These are phyloP conservation scores for Pyrenochaeta sp. DNA, from an alignment of 2,329 filamentous ascomycete genomes.

Conservation along the genomic window DNA sequence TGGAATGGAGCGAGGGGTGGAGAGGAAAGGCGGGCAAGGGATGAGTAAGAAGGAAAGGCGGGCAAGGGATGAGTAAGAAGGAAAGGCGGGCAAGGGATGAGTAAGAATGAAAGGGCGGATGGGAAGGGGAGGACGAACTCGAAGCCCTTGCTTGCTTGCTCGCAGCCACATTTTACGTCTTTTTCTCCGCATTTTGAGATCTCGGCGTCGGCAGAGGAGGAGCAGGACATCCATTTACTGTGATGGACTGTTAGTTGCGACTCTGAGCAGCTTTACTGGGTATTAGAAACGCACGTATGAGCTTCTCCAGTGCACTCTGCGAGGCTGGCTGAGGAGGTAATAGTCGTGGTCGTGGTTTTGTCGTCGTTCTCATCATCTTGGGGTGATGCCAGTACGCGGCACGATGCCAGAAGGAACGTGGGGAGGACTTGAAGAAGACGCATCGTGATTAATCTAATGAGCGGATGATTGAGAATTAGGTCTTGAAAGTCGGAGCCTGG, in stretches of 20 bases:
- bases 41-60: too few species aligned
- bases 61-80: neutral
- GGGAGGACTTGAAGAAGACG: neutral
- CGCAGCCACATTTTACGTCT: constrained; percentile 21
- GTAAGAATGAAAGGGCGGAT: neutral
- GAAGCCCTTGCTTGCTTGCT: constrained; percentile 17
- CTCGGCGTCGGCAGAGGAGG: constrained; percentile 13
- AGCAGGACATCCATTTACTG: constrained; percentile 25
- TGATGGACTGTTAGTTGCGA: neutral
- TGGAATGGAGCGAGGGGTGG: neutral
- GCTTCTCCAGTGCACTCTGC: constrained; percentile 8
- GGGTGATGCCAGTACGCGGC: neutral
- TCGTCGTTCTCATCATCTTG: neutral
- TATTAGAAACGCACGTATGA: constrained; percentile 7
- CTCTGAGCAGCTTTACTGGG: neutral
- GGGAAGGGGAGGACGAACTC: constrained; percentile 7
- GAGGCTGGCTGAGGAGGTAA: neutral
- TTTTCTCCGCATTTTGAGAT: constrained; percentile 19
- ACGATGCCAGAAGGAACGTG: neutral
- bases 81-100: neutral
- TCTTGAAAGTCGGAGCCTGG: too few species aligned
- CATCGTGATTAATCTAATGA: neutral
- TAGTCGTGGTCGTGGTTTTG: neutral
- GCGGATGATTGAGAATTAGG: too few species aligned
- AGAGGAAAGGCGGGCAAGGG: neutral